phyloP scores from a whole-genome alignment of 352 stramenopile genomes.

The Paralagenidium karlingii region DNA sequence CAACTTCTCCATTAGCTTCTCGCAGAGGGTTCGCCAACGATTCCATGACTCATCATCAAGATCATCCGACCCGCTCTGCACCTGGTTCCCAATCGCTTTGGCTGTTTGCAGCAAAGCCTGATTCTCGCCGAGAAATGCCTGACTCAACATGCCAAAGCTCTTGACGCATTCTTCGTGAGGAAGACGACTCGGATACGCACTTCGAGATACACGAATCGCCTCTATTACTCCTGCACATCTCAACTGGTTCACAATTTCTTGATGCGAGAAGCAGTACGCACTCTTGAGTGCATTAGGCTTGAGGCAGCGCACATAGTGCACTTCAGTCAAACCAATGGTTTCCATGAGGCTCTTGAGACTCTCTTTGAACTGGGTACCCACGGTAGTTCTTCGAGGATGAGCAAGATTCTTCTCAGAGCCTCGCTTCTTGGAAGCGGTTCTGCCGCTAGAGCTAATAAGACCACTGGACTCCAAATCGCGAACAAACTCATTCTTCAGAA shows the following conservation, averaged over 20 bases:
- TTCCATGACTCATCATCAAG: not conserved
- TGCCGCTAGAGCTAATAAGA: too few relatives aligned
- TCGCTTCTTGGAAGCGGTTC: conserved; percentile 1
- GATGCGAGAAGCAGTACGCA: conserved; percentile 49
- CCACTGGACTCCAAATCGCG: conserved; percentile 24
- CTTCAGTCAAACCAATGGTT: conserved; percentile 75
- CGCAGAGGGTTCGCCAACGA: conserved; percentile 13
- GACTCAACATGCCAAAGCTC: conserved; percentile 30
- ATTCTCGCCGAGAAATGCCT: not conserved
- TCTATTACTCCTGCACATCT: conserved; percentile 79
- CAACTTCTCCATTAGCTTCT: conserved; percentile 53
- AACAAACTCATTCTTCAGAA: conserved; percentile 61
- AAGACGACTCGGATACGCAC: conserved; percentile 70
- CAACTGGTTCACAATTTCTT: conserved; percentile 70
- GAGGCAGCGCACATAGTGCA: conserved; percentile 79
- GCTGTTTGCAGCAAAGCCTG: conserved; percentile 24
- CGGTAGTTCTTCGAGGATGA: conserved; percentile 51
- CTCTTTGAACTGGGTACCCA: conserved; percentile 80
- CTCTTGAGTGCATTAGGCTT: conserved; percentile 76
- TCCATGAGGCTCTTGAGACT: conserved; percentile 75
- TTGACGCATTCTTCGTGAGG: conserved; percentile 67
- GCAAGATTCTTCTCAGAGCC: conserved; percentile 33
- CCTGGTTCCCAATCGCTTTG: conserved; percentile 11
- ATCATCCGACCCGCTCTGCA: not conserved
- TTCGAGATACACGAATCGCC: conserved; percentile 78